These are phyloP conservation scores for Fennellomyces sp. DNA, from an alignment of 371 early-diverging fungal genomes.

Conservation along the genomic window DNA sequence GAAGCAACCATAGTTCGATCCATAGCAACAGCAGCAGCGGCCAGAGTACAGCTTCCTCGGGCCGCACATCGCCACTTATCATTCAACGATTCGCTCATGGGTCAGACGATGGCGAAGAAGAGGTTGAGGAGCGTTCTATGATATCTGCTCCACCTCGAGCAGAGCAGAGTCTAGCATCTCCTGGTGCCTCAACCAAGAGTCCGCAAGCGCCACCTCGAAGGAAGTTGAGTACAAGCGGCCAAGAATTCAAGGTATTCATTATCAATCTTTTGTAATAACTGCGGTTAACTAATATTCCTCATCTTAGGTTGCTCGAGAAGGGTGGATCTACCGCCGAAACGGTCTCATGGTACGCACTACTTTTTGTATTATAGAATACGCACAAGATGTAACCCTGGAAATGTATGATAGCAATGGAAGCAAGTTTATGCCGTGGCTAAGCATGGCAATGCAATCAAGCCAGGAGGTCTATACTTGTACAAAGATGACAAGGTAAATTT, in stretches of 20 bases:
- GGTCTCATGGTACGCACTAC: conserved; percentile 41
- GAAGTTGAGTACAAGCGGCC: background rate
- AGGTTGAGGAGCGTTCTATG: background rate
- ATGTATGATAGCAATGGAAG: conserved; percentile 48
- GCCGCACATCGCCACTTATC: background rate
- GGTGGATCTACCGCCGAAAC: conserved; percentile 49
- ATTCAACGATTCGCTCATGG: background rate
- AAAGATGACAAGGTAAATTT: conserved; percentile 51
- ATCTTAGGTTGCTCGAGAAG: conserved; percentile 44
- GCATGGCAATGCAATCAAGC: conserved; percentile 53
- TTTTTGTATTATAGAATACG: background rate
- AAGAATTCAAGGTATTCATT: conserved; percentile 1
- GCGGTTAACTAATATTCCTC: background rate
- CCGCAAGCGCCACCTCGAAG: background rate
- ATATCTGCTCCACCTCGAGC: background rate
- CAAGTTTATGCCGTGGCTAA: conserved; percentile 55
- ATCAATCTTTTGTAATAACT: background rate
- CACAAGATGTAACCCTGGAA: background rate
- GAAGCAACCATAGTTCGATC: conserved; percentile 4
- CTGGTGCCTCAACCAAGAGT: background rate
- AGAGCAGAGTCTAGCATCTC: background rate
- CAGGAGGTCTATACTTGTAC: conserved; percentile 48
- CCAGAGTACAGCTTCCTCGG: background rate
- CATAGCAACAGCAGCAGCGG: background rate
- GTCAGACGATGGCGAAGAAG: background rate